Base-by-base conservation (phyloP, 2,329 filamentous ascomycete genomes). In the Cordyceps fumosorosea region DNA sequence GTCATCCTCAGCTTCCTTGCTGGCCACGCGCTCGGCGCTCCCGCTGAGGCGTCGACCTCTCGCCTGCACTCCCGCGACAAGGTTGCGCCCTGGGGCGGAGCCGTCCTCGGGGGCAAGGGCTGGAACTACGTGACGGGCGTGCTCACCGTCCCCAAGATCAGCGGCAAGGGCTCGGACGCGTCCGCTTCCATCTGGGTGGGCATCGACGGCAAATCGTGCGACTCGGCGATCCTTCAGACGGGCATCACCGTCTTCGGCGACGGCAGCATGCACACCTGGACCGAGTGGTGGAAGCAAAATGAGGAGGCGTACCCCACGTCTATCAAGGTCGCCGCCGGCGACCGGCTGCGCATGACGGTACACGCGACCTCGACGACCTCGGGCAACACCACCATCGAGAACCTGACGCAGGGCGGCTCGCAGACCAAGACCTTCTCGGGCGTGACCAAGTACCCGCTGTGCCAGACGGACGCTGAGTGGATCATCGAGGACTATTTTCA, bases 381-480 rank as follows among this genome's bases (percentile, higher is more conserved):
- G n/a, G 59, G 59, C 45, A 48, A 42, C 18, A 50, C 52, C 11
- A 62, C 12, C 2, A 45, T 56, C 11, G 52, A 62, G 59, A 85
- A 85, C 69, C 68, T 75, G 62, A 76, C 75, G 14, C 83, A 76
- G 4, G 82, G 82, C 44, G 68, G 80, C 69, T 75, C 66, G 2
- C 80, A 81, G 45, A 76, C 75, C n/a, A 78, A 84, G 73, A 76
- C 73, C 5, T 78, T 85, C 69, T 22, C 44, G 5, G 72, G 66
- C 26, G 73, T 72, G 50, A 73, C 81, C 64, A 65, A 66, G n/a
- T 69, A 69, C 34, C 62, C 66, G 40, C 75, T 84, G 37, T 80
- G 77, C 67, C 75, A 81, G 65, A 77, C 79, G 66, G 84, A 84
- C 65, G 83, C 81, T 16, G 82, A 85, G 68, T 86, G 82, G 81